phyloP scores from a whole-genome alignment of 495 filamentous ascomycete genomes.

The Arthonia radiata region DNA sequence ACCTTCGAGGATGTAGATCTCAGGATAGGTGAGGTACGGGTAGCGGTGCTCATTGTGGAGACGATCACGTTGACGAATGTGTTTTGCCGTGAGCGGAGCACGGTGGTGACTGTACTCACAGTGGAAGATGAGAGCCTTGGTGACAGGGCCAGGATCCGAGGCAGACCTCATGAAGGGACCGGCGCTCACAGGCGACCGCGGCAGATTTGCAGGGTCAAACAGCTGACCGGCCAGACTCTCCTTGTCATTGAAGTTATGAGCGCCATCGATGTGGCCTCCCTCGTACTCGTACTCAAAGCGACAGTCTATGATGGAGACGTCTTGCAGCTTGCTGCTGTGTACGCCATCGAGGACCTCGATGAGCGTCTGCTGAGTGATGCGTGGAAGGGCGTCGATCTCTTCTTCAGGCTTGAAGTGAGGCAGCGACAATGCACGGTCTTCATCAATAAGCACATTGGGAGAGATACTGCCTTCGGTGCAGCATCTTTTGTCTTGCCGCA shows the following conservation, averaged over 20 bases:
- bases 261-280: slow-evolving; percentile 80
- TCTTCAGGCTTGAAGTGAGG: slow-evolving; percentile 70
- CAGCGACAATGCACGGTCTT: slow-evolving; percentile 40
- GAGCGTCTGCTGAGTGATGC: slow-evolving; percentile 59
- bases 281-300: slow-evolving; percentile 98
- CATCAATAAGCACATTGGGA: slow-evolving; percentile 21
- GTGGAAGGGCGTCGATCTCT: slow-evolving; percentile 58
- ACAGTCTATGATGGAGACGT: slow-evolving; percentile 75
- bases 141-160: no score
- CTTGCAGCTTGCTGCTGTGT: slow-evolving; percentile 45
- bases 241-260: slow-evolving; percentile 90
- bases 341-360: slow-evolving; percentile 69
- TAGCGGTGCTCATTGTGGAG: slow-evolving; percentile 58
- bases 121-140: slow-evolving; percentile 72
- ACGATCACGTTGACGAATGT: slow-evolving; percentile 70
- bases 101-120: slow-evolving; percentile 97
- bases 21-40: slow-evolving; percentile 71
- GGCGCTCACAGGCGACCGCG: no score
- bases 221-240: slow-evolving; percentile 56
- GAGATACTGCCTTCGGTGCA: background rate
- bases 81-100: slow-evolving; percentile 73
- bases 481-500: background rate
- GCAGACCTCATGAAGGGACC: no score
- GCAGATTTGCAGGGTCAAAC: slow-evolving; percentile 47
- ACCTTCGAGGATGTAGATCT: slow-evolving; percentile 89